These are phyloP conservation scores for Aspergillus awamori DNA, from an alignment of 2,329 filamentous ascomycete species.

Conservation along the genomic window DNA sequence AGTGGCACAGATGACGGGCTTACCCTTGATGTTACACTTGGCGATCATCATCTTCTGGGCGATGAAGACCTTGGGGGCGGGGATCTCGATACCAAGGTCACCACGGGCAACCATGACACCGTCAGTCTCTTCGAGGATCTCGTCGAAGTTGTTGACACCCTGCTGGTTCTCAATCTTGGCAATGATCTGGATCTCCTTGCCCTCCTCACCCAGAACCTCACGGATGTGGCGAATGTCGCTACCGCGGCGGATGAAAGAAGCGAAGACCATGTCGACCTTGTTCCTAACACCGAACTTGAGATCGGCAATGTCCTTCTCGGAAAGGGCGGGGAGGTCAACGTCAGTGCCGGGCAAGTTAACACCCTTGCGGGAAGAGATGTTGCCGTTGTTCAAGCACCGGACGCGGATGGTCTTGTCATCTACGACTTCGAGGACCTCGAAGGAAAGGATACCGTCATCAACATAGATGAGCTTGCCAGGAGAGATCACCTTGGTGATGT, in stretches of 20 bases:
- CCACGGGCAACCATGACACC: conserved; percentile 99
- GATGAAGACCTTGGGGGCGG: conserved; percentile 96
- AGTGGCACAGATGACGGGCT: conserved; percentile 97
- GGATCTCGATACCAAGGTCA: conserved; percentile 98
- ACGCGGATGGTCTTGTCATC: conserved; percentile 88
- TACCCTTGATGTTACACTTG: conserved; percentile 99
- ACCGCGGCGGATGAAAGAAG: conserved; percentile 93
- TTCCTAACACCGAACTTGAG: conserved; percentile 97
- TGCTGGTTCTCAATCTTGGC: conserved; percentile 99
- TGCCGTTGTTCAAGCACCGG: conserved; percentile 93
- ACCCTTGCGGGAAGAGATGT: conserved; percentile 98
- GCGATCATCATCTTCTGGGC: conserved; percentile 99
- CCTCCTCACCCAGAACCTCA: conserved; percentile 83
- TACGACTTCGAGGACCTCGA: conserved; percentile 84
- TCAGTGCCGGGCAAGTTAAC: conserved; percentile 99
- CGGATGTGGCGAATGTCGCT: conserved; percentile 94
- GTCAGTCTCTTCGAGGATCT: conserved; percentile 94
- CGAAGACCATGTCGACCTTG: conserved; percentile 98
- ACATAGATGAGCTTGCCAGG: conserved; percentile 94
- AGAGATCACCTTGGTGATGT: conserved; percentile 98
- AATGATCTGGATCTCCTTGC: conserved; percentile 98
- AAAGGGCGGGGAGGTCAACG: conserved; percentile 94
- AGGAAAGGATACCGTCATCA: conserved; percentile 95
- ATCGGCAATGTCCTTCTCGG: conserved; percentile 96
- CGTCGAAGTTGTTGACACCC: conserved; percentile 98